Evolutionary conservation across 169 alveolate genomes (phyloP).

Genomic region (Toxoplasma gondii): DNA sequence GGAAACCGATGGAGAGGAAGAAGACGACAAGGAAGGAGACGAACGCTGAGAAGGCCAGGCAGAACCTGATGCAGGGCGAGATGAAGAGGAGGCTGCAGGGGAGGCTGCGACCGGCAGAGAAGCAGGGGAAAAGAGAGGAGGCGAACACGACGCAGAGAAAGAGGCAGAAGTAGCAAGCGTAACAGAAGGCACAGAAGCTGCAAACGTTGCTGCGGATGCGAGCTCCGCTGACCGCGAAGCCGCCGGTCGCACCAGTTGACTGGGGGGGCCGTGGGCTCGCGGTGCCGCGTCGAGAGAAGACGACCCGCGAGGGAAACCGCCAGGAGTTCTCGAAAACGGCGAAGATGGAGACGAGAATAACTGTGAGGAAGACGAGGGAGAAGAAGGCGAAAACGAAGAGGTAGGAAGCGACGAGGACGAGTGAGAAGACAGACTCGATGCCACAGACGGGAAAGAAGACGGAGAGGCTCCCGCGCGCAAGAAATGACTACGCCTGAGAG

Average conservation of each 20-base stretch:
- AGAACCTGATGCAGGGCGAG: neutral
- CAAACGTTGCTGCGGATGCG: neutral
- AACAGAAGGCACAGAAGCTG: neutral
- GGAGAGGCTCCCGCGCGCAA: too few relatives aligned
- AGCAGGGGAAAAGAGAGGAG: neutral
- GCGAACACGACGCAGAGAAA: neutral
- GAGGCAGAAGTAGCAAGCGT: neutral
- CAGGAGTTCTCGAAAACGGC: neutral
- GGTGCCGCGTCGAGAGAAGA: neutral
- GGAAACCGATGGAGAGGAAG: neutral
- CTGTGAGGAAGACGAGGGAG: neutral
- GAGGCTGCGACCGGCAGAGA: neutral
- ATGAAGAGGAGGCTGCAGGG: neutral
- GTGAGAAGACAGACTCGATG: too few relatives aligned
- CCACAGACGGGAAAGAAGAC: too few relatives aligned
- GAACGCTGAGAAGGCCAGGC: neutral
- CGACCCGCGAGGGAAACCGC: neutral
- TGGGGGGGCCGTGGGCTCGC: neutral
- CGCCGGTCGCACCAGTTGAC: neutral
- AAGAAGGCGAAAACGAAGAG: neutral
- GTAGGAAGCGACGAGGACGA: neutral
- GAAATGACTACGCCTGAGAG: too few relatives aligned
- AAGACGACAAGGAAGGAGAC: neutral
- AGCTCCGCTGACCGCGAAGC: neutral
- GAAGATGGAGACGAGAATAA: neutral